These are phyloP conservation scores for Hyphopichia homilentoma DNA, from an alignment of 805 yeast genomes.

Conservation along the genomic window DNA sequence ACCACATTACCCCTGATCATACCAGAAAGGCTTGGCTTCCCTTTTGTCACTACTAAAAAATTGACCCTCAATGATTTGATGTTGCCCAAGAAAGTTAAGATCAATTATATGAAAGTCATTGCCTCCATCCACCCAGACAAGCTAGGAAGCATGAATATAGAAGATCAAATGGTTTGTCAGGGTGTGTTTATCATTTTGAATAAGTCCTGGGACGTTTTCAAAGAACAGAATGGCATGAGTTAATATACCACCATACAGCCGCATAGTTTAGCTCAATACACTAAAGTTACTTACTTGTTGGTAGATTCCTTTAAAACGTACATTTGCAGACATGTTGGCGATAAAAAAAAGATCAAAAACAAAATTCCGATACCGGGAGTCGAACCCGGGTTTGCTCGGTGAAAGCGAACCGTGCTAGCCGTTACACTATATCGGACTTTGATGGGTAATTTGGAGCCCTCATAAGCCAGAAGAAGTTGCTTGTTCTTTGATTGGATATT, in stretches of 20 bases:
- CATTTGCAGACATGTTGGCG: no score
- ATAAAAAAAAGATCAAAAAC: no score
- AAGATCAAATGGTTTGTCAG: conserved; percentile 80
- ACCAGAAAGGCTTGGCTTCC: conserved; percentile 34
- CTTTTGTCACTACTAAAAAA: conserved; percentile 23
- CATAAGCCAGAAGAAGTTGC: no score
- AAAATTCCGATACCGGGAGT: conserved; percentile 75
- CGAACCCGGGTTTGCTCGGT: conserved; percentile 70
- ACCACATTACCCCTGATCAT: conserved; percentile 65
- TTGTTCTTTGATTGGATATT: no score
- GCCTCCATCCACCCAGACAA: conserved; percentile 85
- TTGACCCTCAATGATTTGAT: conserved; percentile 74
- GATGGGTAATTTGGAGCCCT: no score
- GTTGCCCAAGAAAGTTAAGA: conserved; percentile 83
- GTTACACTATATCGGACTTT: conserved; percentile 47
- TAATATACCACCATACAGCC: no score
- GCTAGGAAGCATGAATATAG: conserved; percentile 56
- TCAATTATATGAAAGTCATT: conserved; percentile 77
- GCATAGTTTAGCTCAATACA: no score
- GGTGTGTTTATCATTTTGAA: conserved; percentile 79
- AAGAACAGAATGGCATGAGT: conserved; percentile 42
- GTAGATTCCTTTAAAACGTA: no score
- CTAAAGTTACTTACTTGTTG: no score
- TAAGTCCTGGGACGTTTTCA: conserved; percentile 86
- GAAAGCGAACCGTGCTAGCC: conserved; percentile 54